phyloP scores from a whole-genome alignment of 2,329 filamentous ascomycete species.

The Colletotrichum euphorbiae region DNA sequence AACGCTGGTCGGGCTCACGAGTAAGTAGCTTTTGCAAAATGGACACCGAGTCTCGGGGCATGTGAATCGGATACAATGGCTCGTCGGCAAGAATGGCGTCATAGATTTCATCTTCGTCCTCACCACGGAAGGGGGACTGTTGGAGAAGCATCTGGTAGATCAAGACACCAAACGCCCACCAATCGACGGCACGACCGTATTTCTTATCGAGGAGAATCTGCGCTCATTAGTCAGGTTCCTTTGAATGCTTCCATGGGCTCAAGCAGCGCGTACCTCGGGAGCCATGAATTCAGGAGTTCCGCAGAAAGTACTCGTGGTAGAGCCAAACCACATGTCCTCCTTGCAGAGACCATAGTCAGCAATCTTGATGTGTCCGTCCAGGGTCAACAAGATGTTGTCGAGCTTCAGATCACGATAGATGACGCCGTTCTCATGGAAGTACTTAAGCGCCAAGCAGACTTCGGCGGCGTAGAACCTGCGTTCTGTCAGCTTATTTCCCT shows the following conservation, averaged over 20 bases:
- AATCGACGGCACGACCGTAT: constrained; percentile 96
- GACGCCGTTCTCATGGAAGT: constrained; percentile 99
- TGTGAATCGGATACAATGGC: constrained; percentile 97
- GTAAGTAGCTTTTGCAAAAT: constrained; percentile 98
- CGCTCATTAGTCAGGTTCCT: constrained; percentile 46
- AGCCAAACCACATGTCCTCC: constrained; percentile 99
- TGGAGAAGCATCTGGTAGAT: constrained; percentile 99
- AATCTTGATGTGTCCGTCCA: constrained; percentile 99
- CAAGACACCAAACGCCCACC: constrained; percentile 99
- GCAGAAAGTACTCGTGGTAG: constrained; percentile 97
- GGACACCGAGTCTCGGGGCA: constrained; percentile 97
- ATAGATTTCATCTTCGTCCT: constrained; percentile 99
- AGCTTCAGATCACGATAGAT: constrained; percentile 98
- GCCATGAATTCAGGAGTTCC: constrained; percentile 99
- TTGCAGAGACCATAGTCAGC: constrained; percentile 99
- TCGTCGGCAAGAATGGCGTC: constrained; percentile 98
- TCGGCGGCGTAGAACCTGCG: constrained; percentile 95
- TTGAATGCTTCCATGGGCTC: neutral
- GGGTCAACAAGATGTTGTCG: constrained; percentile 88
- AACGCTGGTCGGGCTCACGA: constrained; percentile 89
- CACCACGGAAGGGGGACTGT: constrained; percentile 97
- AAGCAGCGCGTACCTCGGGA: constrained; percentile 76
- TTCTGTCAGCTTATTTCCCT: neutral
- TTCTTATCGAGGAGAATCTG: constrained; percentile 98
- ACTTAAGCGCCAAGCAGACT: constrained; percentile 96